Evolutionary conservation across 257 asterid species (phyloP).

Genomic region (Fraxinus americana): DNA sequence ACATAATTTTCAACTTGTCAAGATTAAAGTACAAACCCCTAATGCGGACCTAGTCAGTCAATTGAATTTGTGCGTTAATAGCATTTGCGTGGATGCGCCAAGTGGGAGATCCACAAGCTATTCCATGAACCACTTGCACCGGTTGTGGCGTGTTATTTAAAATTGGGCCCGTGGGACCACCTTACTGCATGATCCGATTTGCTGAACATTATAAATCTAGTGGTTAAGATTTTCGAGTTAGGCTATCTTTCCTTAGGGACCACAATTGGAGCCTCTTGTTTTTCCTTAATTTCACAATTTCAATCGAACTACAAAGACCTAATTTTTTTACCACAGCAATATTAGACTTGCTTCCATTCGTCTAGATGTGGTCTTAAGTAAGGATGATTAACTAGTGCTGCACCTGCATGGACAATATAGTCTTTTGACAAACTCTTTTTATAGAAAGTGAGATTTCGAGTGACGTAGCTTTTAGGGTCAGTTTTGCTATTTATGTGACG

Average conservation of each 20-base stretch:
- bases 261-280: not conserved
- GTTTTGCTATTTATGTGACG: constrained; percentile 34
- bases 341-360: too few species aligned
- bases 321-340: too few species aligned
- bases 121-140: not conserved
- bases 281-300: too few species aligned
- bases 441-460: constrained; percentile 35
- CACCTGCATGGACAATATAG: constrained; percentile 21
- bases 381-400: too few species aligned
- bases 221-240: constrained; percentile 47
- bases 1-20: too few species aligned
- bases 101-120: constrained; percentile 10
- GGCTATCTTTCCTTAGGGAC: not conserved
- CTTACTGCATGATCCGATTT: constrained; percentile 27
- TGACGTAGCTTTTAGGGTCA: constrained; percentile 44
- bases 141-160: not conserved
- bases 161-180: constrained; percentile 28
- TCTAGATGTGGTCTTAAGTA: too few species aligned
- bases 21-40: too few species aligned
- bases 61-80: too few species aligned
- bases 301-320: too few species aligned
- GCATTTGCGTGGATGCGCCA: not conserved
- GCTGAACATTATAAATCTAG: constrained; percentile 38
- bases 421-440: constrained; percentile 17
- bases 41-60: too few species aligned